Percentiles rank a stretch among this genome's conserved stretches.
Evolutionary conservation across 2,329 filamentous ascomycete species (phyloP).

Genomic region (Fusarium nanum): DNA sequence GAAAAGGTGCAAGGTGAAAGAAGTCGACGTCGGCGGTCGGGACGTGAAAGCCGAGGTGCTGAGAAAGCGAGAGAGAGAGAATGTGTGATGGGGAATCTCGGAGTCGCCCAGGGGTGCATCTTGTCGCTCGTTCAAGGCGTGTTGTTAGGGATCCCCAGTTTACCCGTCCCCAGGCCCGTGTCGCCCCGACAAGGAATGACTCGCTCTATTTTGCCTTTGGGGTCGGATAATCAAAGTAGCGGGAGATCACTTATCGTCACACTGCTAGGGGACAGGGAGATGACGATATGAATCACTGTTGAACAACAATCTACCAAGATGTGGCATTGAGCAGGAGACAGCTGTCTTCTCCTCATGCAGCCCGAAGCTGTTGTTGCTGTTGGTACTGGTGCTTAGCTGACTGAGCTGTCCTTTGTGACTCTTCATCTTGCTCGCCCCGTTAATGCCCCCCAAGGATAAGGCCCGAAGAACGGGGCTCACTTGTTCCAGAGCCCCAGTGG

Average conservation of each 20-base stretch:
- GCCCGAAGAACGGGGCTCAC: constrained; percentile 42
- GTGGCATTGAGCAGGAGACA: constrained; percentile 22
- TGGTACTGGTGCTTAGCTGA: constrained; percentile 16
- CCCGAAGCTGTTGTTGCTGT: background rate
- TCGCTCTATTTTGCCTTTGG: constrained; percentile 37
- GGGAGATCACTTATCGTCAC: constrained; percentile 36
- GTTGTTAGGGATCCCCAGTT: constrained; percentile 34
- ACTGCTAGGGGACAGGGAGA: constrained; percentile 7
- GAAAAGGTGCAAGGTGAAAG: constrained; percentile 33
- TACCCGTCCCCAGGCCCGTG: constrained; percentile 32
- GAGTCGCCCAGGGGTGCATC: background rate
- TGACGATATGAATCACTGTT: constrained; percentile 6
- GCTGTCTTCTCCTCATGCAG: constrained; percentile 14
- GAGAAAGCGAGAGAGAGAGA: constrained; percentile 22
- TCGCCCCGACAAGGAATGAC: constrained; percentile 39
- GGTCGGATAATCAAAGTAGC: constrained; percentile 28
- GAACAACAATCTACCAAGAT: background rate
- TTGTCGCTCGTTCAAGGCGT: constrained; percentile 9
- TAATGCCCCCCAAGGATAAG: constrained; percentile 39
- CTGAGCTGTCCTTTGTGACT: constrained; percentile 34
- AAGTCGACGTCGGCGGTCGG: constrained; percentile 38
- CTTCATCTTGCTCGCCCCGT: constrained; percentile 37
- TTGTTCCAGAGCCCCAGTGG: constrained; percentile 40
- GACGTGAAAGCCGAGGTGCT: constrained; percentile 40
- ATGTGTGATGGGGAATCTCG: background rate